These are phyloP conservation scores for Candolleomyces eurysporus DNA, from an alignment of 768 basidiomycete genomes.

Conservation along the genomic window DNA sequence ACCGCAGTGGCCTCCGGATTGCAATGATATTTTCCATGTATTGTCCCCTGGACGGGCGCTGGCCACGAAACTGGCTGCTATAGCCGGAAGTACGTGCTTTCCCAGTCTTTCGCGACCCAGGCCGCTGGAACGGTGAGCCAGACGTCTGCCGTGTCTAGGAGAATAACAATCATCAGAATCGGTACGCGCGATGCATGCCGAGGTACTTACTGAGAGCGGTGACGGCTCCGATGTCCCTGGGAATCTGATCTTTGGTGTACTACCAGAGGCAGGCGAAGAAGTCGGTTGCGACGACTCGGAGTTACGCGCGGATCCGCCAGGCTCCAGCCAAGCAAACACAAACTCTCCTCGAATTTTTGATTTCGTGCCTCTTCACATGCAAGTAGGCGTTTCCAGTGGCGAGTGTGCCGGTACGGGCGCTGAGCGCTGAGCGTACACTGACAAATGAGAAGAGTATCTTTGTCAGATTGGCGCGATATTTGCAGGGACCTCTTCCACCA, in stretches of 20 bases:
- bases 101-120: conserved; percentile 85
- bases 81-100: conserved; percentile 84
- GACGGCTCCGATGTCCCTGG: conserved; percentile 80
- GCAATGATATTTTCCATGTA: conserved; percentile 57
- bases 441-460: too few species aligned
- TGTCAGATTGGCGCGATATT: too few species aligned
- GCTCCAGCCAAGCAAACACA: too few species aligned
- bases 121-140: conserved; percentile 88
- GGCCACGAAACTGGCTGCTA: conserved; percentile 76
- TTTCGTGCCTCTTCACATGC: too few species aligned
- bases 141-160: conserved; percentile 74
- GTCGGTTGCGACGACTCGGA: too few species aligned
- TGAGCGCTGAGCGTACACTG: too few species aligned
- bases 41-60: conserved; percentile 32
- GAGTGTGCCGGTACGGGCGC: too few species aligned
- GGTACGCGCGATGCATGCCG: not conserved
- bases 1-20: conserved; percentile 87
- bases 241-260: conserved; percentile 84
- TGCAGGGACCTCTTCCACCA: too few species aligned
- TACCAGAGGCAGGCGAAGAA: conserved; percentile 84
- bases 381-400: too few species aligned
- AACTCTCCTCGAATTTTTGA: too few species aligned
- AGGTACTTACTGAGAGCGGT: conserved; percentile 70
- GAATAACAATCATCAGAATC: not conserved
- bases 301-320: too few species aligned